Percentiles rank a stretch among this genome's conserved stretches.
phyloP scores from a whole-genome alignment of 202 grass and related monocot genomes.

The Panicum virgatum region DNA sequence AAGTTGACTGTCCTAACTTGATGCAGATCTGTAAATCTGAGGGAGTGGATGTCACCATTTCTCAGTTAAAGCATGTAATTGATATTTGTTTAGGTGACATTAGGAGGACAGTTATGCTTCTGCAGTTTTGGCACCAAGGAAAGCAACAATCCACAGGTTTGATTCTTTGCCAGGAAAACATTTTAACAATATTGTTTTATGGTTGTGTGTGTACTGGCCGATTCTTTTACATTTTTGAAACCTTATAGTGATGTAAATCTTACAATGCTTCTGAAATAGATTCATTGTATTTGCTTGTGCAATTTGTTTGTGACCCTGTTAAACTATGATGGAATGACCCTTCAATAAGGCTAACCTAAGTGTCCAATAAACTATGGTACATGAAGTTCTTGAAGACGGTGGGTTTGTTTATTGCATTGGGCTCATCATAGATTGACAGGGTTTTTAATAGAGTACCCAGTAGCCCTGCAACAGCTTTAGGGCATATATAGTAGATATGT shows the following conservation, averaged over 20 bases:
- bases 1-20: slow-evolving; percentile 27
- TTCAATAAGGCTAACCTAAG: not conserved
- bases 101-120: slow-evolving; percentile 70
- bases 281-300: slow-evolving; percentile 20
- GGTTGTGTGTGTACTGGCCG: not conserved
- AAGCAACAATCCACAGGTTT: slow-evolving; percentile 53
- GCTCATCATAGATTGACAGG: not conserved
- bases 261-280: not conserved
- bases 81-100: slow-evolving; percentile 77
- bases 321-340: slow-evolving; percentile 13
- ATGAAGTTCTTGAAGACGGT: not conserved
- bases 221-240: not conserved
- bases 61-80: slow-evolving; percentile 62
- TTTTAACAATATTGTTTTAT: not conserved
- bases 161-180: slow-evolving; percentile 2
- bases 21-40: slow-evolving; percentile 84
- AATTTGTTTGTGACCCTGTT: slow-evolving; percentile 2
- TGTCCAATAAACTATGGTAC: slow-evolving; percentile 10
- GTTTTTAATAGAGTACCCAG: not conserved
- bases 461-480: not conserved
- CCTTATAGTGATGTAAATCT: slow-evolving; percentile 10
- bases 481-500: slow-evolving; percentile 11
- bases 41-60: slow-evolving; percentile 51
- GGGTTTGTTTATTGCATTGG: slow-evolving; percentile 1
- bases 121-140: slow-evolving; percentile 98